A percentile compares a stretch with the other conserved stretches of the same genome.
These are phyloP conservation scores for Calonectria pseudoreteaudii DNA, from an alignment of 2,329 filamentous ascomycete genomes.

Conservation along the genomic window DNA sequence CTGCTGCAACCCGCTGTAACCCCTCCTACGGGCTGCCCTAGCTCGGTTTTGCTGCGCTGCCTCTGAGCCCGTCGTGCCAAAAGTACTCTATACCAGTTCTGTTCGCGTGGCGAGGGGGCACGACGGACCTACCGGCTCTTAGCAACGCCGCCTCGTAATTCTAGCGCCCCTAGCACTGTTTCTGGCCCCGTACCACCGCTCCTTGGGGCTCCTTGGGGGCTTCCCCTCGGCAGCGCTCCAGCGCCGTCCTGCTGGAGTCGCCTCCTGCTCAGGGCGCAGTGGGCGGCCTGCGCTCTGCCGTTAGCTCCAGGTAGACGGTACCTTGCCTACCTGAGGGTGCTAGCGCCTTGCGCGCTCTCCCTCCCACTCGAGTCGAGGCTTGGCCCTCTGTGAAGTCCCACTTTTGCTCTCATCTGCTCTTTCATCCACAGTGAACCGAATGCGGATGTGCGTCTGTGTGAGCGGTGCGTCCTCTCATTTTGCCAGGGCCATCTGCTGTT, in stretches of 20 bases:
- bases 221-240: neutral
- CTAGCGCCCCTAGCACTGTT: slow-evolving; percentile 9
- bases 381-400: slow-evolving; percentile 12
- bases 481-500: neutral
- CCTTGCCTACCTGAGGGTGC: neutral
- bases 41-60: neutral
- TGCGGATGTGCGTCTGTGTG: neutral
- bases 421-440: neutral
- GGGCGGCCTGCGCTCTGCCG: slow-evolving; percentile 7
- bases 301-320: slow-evolving; percentile 22
- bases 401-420: slow-evolving; percentile 12
- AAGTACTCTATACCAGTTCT: slow-evolving; percentile 9
- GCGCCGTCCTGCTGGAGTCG: neutral
- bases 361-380: neutral
- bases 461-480: slow-evolving; percentile 3
- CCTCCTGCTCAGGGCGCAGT: neutral
- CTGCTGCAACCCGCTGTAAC: slow-evolving; percentile 19
- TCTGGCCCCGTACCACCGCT: neutral
- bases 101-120: slow-evolving; percentile 20
- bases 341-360: neutral
- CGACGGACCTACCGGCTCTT: slow-evolving; percentile 10
- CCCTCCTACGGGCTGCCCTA: slow-evolving; percentile 13
- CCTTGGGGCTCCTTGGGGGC: neutral
- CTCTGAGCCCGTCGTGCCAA: neutral
- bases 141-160: slow-evolving; percentile 9